These are phyloP conservation scores for Haematococcus lacustris DNA, from an alignment of 139 green algal genomes.

Conservation along the genomic window DNA sequence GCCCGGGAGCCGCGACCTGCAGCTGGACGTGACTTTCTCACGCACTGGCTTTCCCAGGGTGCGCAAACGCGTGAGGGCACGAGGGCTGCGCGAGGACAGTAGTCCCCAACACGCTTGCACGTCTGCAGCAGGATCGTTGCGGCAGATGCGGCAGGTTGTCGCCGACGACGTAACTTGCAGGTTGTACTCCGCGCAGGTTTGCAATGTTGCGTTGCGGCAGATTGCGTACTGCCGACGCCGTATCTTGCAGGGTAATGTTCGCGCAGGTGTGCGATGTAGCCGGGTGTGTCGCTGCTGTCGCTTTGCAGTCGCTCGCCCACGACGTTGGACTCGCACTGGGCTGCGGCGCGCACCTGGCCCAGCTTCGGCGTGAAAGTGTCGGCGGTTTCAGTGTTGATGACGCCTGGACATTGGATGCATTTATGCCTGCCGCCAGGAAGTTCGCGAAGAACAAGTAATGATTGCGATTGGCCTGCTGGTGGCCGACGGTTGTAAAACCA, in stretches of 20 bases:
- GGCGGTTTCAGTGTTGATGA: conserved; percentile 29
- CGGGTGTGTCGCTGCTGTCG: background rate
- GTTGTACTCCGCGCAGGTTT: background rate
- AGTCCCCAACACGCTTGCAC: no score
- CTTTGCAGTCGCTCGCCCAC: conserved; percentile 19
- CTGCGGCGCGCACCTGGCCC: conserved; percentile 22
- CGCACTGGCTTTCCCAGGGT: background rate
- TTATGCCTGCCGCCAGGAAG: conserved; percentile 23
- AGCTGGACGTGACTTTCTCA: conserved; percentile 2
- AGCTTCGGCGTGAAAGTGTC: conserved; percentile 28
- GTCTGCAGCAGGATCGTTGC: no score
- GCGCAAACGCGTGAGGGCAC: background rate
- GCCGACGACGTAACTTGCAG: no score
- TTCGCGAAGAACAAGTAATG: background rate
- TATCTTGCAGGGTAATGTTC: no score
- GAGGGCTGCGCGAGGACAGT: no score
- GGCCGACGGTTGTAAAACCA: no score
- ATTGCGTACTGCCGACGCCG: no score
- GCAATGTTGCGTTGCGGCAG: no score
- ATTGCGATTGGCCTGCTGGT: no score
- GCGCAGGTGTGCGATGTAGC: no score
- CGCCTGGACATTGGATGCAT: conserved; percentile 42
- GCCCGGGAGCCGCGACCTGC: background rate
- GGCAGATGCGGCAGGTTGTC: no score
- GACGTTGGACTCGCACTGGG: conserved; percentile 30